These are phyloP conservation scores for Fusarium ramigenum DNA, from an alignment of 2,329 filamentous ascomycete species.

Conservation along the genomic window DNA sequence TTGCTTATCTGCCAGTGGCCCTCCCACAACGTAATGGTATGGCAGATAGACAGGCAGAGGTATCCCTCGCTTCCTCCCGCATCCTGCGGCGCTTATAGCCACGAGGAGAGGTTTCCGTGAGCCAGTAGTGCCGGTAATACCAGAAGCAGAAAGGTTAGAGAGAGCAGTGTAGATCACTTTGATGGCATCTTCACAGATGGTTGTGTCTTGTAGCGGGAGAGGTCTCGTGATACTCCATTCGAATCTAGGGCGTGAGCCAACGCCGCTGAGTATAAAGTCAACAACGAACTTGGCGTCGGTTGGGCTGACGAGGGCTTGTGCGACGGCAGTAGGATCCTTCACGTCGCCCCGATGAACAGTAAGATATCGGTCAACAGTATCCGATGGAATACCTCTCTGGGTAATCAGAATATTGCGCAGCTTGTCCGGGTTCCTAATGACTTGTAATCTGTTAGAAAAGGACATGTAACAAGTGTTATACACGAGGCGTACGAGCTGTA, in stretches of 20 bases:
- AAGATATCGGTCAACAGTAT: background rate
- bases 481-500: background rate
- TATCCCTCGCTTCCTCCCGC: background rate
- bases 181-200: background rate
- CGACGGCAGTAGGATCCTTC: background rate
- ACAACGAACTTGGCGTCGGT: background rate
- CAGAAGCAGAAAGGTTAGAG: background rate
- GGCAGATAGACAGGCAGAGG: background rate
- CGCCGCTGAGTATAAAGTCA: background rate
- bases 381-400: background rate
- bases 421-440: background rate
- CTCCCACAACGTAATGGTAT: background rate
- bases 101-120: background rate
- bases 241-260: background rate
- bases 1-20: background rate
- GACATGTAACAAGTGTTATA: background rate
- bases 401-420: background rate
- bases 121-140: background rate
- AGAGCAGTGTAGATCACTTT: background rate
- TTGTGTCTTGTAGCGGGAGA: background rate
- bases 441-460: background rate
- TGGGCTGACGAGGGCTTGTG: background rate
- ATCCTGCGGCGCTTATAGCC: background rate
- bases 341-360: background rate
- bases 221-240: background rate